A percentile compares a stretch with the other conserved stretches of the same genome.
These are phyloP conservation scores for Fraxinus dipetala DNA, from an alignment of 305 asterid genomes.

Conservation along the genomic window DNA sequence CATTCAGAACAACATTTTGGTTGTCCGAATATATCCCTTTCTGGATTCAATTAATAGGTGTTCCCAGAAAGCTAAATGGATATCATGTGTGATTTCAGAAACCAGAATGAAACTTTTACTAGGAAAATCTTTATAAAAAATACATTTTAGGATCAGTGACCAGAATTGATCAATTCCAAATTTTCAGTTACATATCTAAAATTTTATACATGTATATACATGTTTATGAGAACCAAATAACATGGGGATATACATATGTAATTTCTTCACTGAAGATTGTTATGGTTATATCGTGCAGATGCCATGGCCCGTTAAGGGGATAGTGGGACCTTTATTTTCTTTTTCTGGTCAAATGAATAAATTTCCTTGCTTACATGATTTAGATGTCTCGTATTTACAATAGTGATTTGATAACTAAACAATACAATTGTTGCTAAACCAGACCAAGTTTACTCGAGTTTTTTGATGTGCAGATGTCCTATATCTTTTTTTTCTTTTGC, in stretches of 20 bases:
- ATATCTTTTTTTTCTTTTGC: not conserved
- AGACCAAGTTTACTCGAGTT: not conserved
- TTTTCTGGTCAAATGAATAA: not conserved
- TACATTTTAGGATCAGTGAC: slow-evolving; percentile 1
- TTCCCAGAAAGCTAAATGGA: not conserved
- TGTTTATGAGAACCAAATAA: not conserved
- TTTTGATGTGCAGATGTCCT: not conserved
- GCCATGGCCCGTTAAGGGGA: not conserved
- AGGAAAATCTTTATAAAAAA: not conserved
- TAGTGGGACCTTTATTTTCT: not conserved
- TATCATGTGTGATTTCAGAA: not conserved
- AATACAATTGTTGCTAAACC: not conserved
- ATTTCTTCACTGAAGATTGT: not conserved
- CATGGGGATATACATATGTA: not conserved
- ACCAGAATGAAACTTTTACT: not conserved
- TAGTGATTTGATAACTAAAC: not conserved
- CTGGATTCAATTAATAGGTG: slow-evolving; percentile 2
- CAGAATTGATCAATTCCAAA: not conserved
- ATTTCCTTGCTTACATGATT: not conserved
- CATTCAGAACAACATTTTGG: not conserved
- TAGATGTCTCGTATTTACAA: not conserved
- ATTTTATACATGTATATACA: not conserved
- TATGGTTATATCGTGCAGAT: not conserved
- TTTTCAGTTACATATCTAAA: not conserved
- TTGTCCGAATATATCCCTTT: not conserved